Percentiles rank a stretch among this genome's conserved stretches.
These are phyloP conservation scores for Penicillium steckii DNA, from an alignment of 495 filamentous ascomycete genomes.

Conservation along the genomic window DNA sequence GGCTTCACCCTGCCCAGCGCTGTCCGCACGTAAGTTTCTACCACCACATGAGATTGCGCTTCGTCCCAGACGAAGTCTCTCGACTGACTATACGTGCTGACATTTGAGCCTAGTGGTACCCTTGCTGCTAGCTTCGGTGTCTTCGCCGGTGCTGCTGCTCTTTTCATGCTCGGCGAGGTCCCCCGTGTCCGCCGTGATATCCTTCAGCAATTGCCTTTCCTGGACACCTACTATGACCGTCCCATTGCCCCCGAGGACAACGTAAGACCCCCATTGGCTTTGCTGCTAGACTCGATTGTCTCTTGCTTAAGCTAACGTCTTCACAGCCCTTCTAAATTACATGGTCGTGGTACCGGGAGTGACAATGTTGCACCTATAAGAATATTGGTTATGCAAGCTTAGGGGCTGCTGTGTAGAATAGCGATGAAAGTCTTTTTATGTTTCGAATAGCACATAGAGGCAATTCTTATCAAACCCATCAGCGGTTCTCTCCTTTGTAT, in stretches of 20 bases:
- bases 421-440: constrained; percentile 17
- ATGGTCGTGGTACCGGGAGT: constrained; percentile 6
- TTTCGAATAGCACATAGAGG: constrained; percentile 44
- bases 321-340: constrained; percentile 44
- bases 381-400: not conserved
- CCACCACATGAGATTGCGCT: not conserved
- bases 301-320: constrained; percentile 19
- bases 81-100: constrained; percentile 6
- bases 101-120: constrained; percentile 41
- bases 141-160: constrained; percentile 58
- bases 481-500: constrained; percentile 10
- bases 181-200: constrained; percentile 68
- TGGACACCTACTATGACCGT: constrained; percentile 57
- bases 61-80: not conserved
- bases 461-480: constrained; percentile 14
- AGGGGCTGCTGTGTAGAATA: constrained; percentile 20
- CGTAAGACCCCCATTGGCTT: constrained; percentile 29
- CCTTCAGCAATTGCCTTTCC: constrained; percentile 58
- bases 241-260: constrained; percentile 66
- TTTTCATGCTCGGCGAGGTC: constrained; percentile 71
- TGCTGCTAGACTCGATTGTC: no score
- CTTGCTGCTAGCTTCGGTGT: constrained; percentile 59
- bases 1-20: constrained; percentile 48
- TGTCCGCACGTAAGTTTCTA: constrained; percentile 49
- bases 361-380: not conserved